A percentile compares a stretch with the other conserved stretches of the same genome.
Evolutionary conservation across 306 rosid genomes (phyloP).

Genomic region (Cicer judaicum): DNA sequence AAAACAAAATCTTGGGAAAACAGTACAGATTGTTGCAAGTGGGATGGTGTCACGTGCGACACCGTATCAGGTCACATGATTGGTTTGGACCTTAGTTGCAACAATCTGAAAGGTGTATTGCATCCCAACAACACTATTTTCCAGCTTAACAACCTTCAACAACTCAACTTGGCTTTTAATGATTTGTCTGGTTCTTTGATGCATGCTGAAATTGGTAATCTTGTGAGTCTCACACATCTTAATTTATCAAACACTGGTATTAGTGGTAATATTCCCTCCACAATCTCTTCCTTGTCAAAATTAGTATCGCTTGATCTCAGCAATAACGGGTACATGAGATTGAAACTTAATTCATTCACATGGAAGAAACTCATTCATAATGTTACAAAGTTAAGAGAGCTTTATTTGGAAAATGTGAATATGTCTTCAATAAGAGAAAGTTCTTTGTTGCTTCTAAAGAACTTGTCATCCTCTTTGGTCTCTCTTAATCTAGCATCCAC

Average conservation of each 20-base stretch:
- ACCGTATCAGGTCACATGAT: background rate
- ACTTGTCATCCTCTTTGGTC: slow-evolving; percentile 44
- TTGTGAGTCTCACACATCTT: slow-evolving; percentile 25
- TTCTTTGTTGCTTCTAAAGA: slow-evolving; percentile 25
- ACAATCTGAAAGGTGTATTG: slow-evolving; percentile 21
- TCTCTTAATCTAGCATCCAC: background rate
- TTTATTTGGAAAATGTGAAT: background rate
- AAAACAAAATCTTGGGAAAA: slow-evolving; percentile 35
- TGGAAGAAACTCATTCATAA: slow-evolving; percentile 42
- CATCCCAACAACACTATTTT: slow-evolving; percentile 32
- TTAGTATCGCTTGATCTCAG: slow-evolving; percentile 43
- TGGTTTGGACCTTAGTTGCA: slow-evolving; percentile 36
- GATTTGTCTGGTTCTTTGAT: slow-evolving; percentile 16
- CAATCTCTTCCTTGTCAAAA: slow-evolving; percentile 47
- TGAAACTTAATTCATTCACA: slow-evolving; percentile 13
- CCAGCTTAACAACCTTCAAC: slow-evolving; percentile 19
- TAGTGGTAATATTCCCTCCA: slow-evolving; percentile 36
- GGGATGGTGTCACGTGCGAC: slow-evolving; percentile 40
- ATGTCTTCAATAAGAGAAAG: slow-evolving; percentile 2
- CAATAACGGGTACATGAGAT: fast-evolving
- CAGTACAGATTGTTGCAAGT: slow-evolving; percentile 18
- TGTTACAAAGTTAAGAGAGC: slow-evolving; percentile 25
- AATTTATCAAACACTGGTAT: background rate
- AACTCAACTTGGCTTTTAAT: slow-evolving; percentile 40
- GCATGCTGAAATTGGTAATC: slow-evolving; percentile 15